phyloP scores from a whole-genome alignment of 495 filamentous ascomycete species.

The Annulohypoxylon nitens region DNA sequence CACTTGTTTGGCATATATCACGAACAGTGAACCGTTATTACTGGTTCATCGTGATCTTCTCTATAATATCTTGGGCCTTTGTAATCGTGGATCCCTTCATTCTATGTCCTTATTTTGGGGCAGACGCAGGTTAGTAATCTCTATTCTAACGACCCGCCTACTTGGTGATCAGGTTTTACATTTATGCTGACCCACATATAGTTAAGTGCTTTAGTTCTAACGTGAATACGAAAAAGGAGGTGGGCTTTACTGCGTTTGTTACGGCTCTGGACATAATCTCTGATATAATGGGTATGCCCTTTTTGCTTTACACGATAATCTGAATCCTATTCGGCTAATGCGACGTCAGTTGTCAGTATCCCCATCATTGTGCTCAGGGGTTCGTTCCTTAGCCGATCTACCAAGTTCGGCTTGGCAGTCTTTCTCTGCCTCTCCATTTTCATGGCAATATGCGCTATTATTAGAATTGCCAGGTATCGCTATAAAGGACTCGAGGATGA shows the following conservation, averaged over 20 bases:
- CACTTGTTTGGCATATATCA: not conserved
- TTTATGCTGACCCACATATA: not conserved
- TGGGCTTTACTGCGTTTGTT: not conserved
- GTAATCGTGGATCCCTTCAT: not conserved
- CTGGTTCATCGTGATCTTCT: not conserved
- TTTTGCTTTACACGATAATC: not conserved
- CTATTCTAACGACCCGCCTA: not conserved
- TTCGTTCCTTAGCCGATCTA: not conserved
- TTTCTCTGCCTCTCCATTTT: not conserved
- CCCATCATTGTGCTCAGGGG: not conserved
- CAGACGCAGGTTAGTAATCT: not conserved
- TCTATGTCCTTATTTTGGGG: not conserved
- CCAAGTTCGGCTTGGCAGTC: not conserved
- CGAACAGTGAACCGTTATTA: not conserved
- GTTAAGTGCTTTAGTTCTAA: not conserved
- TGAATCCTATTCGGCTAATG: not conserved
- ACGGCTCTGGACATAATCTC: not conserved
- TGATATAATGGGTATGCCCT: not conserved
- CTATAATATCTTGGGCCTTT: not conserved
- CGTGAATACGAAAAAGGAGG: not conserved
- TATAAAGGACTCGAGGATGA: not conserved
- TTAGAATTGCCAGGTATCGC: not conserved
- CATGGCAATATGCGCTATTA: not conserved
- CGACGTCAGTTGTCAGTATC: not conserved
- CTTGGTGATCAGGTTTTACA: not conserved